phyloP scores from a whole-genome alignment of 495 filamentous ascomycete genomes.

The Aspergillus kassunensis region DNA sequence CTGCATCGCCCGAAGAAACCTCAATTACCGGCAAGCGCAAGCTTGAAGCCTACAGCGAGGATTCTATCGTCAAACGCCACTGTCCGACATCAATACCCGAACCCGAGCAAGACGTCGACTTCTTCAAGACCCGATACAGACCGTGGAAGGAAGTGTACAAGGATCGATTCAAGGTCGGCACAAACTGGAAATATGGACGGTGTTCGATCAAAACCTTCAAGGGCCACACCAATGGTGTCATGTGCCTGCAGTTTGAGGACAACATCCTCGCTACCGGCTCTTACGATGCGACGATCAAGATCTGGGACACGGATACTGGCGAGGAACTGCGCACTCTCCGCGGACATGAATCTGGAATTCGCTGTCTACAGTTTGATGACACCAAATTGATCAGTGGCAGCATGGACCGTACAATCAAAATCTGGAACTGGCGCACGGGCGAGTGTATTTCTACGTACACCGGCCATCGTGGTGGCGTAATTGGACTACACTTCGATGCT shows the following conservation, averaged over 20 bases:
- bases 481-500: slow-evolving; percentile 79
- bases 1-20: slow-evolving; percentile 16
- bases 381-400: slow-evolving; percentile 82
- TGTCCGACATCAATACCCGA: slow-evolving; percentile 29
- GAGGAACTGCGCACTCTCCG: slow-evolving; percentile 76
- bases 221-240: slow-evolving; percentile 91
- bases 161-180: slow-evolving; percentile 82
- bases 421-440: slow-evolving; percentile 97
- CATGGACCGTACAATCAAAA: slow-evolving; percentile 73
- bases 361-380: slow-evolving; percentile 90
- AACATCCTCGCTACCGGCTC: slow-evolving; percentile 90
- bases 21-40: slow-evolving; percentile 39
- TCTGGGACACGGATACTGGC: slow-evolving; percentile 90
- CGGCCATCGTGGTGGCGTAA: slow-evolving; percentile 74
- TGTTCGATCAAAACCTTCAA: slow-evolving; percentile 76
- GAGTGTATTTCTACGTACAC: slow-evolving; percentile 76
- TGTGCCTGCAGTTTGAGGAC: slow-evolving; percentile 94
- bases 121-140: slow-evolving; percentile 49
- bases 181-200: slow-evolving; percentile 93
- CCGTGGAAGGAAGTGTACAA: slow-evolving; percentile 95
- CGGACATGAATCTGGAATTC: slow-evolving; percentile 78
- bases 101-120: slow-evolving; percentile 34
- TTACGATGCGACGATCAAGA: slow-evolving; percentile 90
- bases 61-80: slow-evolving; percentile 36
- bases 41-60: slow-evolving; percentile 25